phyloP scores from a whole-genome alignment of 495 filamentous ascomycete species.

The Arthonia radiata region DNA sequence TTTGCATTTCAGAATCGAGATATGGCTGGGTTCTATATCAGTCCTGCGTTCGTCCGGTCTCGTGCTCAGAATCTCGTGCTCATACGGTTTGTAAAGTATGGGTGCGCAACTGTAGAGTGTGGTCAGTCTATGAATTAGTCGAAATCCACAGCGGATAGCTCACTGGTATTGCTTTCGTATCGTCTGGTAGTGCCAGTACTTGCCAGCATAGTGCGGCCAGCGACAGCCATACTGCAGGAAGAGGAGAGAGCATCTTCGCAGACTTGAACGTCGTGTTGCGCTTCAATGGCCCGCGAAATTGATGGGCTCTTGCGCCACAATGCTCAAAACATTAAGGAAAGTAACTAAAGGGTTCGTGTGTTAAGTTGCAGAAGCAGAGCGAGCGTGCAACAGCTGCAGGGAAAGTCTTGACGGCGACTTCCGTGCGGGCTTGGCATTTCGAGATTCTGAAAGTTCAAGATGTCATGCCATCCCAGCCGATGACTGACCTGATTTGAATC shows the following conservation, averaged over 20 bases:
- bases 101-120: conserved; percentile 37
- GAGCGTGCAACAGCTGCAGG: no score
- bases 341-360: no score
- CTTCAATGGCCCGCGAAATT: background rate
- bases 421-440: no score
- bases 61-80: conserved; percentile 15
- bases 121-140: background rate
- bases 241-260: background rate
- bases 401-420: no score
- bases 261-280: background rate
- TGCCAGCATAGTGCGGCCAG: conserved; percentile 11
- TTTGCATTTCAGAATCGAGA: conserved; percentile 93
- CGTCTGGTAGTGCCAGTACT: conserved; percentile 1
- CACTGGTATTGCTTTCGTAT: conserved; percentile 34
- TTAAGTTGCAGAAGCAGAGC: no score
- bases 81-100: conserved; percentile 31
- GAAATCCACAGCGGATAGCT: conserved; percentile 1
- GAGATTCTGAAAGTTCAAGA: background rate
- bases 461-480: conserved; percentile 1
- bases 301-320: no score
- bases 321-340: no score
- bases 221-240: conserved; percentile 7
- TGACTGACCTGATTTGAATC: background rate
- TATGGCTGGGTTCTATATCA: conserved; percentile 45
- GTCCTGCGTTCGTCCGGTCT: background rate